A percentile compares a stretch with the other conserved stretches of the same genome.
Conservation (phyloP, 306 rosid genomes). For the Lathyrus sativus region DNA sequence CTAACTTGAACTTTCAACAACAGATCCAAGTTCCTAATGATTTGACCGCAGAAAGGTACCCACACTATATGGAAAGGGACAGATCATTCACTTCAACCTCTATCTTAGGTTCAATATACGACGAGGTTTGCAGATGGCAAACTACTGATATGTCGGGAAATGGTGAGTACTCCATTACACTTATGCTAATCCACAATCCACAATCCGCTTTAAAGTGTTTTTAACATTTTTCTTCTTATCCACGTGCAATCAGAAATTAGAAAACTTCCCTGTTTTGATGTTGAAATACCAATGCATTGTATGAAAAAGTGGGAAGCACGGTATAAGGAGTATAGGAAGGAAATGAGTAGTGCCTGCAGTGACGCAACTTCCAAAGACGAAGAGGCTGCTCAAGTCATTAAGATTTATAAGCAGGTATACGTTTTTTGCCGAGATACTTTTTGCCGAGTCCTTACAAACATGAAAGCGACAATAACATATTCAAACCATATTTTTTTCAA, state of each 20-base stretch:
- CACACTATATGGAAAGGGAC: conserved; percentile 67
- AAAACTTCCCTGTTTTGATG: conserved; percentile 61
- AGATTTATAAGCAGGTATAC: conserved; percentile 52
- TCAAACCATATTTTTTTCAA: not conserved
- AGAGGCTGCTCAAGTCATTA: conserved; percentile 48
- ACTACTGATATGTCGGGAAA: conserved; percentile 29
- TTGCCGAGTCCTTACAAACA: too few species aligned
- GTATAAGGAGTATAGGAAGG: conserved; percentile 42
- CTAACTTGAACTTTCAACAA: conserved; percentile 1
- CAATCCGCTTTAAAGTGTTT: not conserved
- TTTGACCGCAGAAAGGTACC: conserved; percentile 47
- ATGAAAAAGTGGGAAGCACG: conserved; percentile 44
- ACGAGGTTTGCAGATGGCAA: conserved; percentile 50
- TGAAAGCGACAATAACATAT: too few species aligned
- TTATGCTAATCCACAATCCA: not conserved
- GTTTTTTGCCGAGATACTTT: too few species aligned
- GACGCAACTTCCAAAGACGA: conserved; percentile 6
- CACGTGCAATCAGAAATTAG: conserved; percentile 47
- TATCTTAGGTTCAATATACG: conserved; percentile 66
- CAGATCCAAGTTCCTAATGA: conserved; percentile 61
- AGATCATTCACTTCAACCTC: conserved; percentile 57
- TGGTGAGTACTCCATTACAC: conserved; percentile 42
- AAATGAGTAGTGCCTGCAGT: conserved; percentile 42
- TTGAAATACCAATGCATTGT: conserved; percentile 46
- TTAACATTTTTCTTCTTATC: conserved; percentile 25